Base-by-base conservation (phyloP, 768 basidiomycete species). In the Rhodotorula kratochvilovae region DNA sequence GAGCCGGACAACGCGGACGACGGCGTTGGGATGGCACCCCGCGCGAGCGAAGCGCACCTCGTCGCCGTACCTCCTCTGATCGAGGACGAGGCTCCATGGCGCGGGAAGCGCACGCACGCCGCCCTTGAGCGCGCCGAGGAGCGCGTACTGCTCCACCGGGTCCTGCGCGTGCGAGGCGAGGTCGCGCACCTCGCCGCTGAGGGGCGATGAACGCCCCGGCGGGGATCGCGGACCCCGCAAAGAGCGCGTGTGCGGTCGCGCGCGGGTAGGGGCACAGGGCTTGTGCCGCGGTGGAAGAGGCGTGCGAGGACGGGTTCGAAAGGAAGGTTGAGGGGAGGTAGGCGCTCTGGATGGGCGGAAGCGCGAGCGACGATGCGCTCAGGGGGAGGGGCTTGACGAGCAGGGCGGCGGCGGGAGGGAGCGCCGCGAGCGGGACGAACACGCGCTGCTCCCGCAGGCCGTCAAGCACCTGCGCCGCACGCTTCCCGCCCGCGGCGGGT, bases 111-210 rank as follows among this genome's bases (percentile, higher is more conserved):
- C 83, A 70, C 91, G 89, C 0, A 95, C 92, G 73, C 86, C 87
- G 0, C 89, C 89, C 77, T 92, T 92, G 43, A 91, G 89, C 81
- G 89, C 85, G 17, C 92, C 92, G 29, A 83, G 76, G 0, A 75
- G 71, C 5, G 88, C 86, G 76, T 95, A 96, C n/a, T 88, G 89
- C 77, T 93, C 95, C 73, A 91, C 84, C 0, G 91, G 89, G 76
- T 93, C 90, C 7, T 83, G 79, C 39, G 91, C 84, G 80, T 96
- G 96, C 1, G 83, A 78, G 0, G 87, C 81, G 29, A 87, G 86
- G 6, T 89, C 87, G 25, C 86, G 84, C 63, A 94, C 85, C 33
- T 86, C 82, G 31, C 87, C 86, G 0, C 83, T 83, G 71, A 85
- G 88, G 0, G 89, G 87, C 0, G 53, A 95, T 84, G 66, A 88